Percentiles rank a stretch among this genome's conserved stretches.
Evolutionary conservation across 306 rosid species (phyloP).

Genomic region (Vigna reflexopilosa): DNA sequence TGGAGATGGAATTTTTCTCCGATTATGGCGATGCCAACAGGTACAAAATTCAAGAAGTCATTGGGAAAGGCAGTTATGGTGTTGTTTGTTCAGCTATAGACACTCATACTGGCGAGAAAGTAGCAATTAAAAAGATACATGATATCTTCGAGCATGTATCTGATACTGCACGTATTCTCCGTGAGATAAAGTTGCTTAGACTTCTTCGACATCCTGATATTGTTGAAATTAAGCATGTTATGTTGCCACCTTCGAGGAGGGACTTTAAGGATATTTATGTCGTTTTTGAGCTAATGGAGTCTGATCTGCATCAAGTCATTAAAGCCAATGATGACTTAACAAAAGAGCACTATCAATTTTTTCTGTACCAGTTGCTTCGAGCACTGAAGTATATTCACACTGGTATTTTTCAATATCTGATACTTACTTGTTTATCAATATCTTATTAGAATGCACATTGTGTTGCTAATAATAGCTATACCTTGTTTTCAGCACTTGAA

Average conservation of each 20-base stretch:
- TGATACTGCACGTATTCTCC: slow-evolving; percentile 96
- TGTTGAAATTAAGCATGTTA: slow-evolving; percentile 92
- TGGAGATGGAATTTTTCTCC: slow-evolving; percentile 90
- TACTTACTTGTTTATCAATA: slow-evolving; percentile 11
- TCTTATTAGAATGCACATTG: slow-evolving; percentile 15
- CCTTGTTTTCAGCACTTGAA: background rate
- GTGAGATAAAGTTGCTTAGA: slow-evolving; percentile 97
- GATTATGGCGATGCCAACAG: slow-evolving; percentile 90
- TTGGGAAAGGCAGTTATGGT: slow-evolving; percentile 98
- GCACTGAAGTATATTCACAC: slow-evolving; percentile 95
- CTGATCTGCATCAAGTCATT: slow-evolving; percentile 98
- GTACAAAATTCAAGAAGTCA: slow-evolving; percentile 88
- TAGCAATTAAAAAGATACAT: slow-evolving; percentile 92
- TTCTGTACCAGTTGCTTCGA: slow-evolving; percentile 94
- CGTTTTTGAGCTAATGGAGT: slow-evolving; percentile 96
- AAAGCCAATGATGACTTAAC: slow-evolving; percentile 91
- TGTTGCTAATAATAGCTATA: slow-evolving; percentile 15
- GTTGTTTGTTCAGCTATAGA: slow-evolving; percentile 97
- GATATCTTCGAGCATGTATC: slow-evolving; percentile 93
- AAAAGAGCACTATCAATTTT: slow-evolving; percentile 91
- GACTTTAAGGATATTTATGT: slow-evolving; percentile 92
- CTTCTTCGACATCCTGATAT: slow-evolving; percentile 97
- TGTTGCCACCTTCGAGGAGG: slow-evolving; percentile 86
- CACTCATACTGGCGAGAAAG: slow-evolving; percentile 85
- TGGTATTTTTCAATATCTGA: slow-evolving; percentile 54